phyloP scores from a whole-genome alignment of 2,329 filamentous ascomycete genomes.

The Laburnicola sp. region DNA sequence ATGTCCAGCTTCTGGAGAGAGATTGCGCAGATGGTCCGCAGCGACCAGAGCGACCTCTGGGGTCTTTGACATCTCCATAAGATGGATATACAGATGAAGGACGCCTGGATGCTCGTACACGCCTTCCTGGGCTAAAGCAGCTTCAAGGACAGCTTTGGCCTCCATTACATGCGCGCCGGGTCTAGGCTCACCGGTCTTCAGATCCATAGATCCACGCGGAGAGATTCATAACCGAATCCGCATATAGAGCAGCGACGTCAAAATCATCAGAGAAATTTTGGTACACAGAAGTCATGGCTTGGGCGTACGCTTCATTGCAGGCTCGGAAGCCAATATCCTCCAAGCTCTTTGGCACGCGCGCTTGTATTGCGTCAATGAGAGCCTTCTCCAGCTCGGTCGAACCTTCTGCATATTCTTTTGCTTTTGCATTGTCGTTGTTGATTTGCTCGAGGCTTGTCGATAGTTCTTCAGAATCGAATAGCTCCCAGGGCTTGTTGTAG shows the following conservation, averaged over 20 bases:
- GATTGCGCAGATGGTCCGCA: conserved; percentile 64
- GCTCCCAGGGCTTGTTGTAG: conserved; percentile 77
- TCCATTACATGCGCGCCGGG: conserved; percentile 61
- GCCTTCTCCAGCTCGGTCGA: conserved; percentile 61
- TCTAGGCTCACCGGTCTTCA: conserved; percentile 61
- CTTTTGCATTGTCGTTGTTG: conserved; percentile 52
- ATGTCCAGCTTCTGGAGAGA: conserved; percentile 72
- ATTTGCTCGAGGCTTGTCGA: conserved; percentile 54
- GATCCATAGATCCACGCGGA: conserved; percentile 67
- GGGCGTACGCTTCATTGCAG: conserved; percentile 63
- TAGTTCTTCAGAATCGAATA: conserved; percentile 67
- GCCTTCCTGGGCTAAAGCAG: conserved; percentile 55
- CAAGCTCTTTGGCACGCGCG: conserved; percentile 47
- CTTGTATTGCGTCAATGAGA: conserved; percentile 63
- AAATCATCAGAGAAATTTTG: conserved; percentile 58
- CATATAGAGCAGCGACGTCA: conserved; percentile 66
- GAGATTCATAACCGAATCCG: conserved; percentile 67
- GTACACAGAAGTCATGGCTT: conserved; percentile 63
- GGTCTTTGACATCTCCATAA: conserved; percentile 73
- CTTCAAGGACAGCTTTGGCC: conserved; percentile 61
- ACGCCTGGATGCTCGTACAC: conserved; percentile 67
- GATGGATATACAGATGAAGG: conserved; percentile 74
- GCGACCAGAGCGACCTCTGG: conserved; percentile 65
- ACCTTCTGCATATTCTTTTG: conserved; percentile 43
- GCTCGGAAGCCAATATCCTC: conserved; percentile 53